Evolutionary conservation across 2,329 filamentous ascomycete species (phyloP).

Genomic region (Mycosphaerella arachidis): DNA sequence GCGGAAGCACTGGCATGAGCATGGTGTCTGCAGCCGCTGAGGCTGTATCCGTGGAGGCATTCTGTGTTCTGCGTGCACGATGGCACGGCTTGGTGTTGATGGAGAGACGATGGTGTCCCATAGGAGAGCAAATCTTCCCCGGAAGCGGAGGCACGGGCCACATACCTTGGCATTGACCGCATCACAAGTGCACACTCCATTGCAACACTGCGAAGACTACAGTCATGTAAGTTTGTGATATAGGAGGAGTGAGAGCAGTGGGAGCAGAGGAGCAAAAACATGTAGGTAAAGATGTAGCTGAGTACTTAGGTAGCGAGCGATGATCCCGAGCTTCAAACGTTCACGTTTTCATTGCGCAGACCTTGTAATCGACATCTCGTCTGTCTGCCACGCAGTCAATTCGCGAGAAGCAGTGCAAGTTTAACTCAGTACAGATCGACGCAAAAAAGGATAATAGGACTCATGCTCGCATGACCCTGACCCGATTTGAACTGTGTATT

Average conservation of each 20-base stretch:
- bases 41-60: conserved; percentile 31
- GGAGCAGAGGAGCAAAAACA: not conserved
- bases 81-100: not conserved
- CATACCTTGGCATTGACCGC: not conserved
- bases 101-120: not conserved
- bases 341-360: no score
- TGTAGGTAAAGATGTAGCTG: not conserved
- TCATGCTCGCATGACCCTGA: not conserved
- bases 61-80: conserved; percentile 1
- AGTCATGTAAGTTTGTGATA: no score
- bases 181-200: not conserved
- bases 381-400: no score
- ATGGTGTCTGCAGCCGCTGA: conserved; percentile 18
- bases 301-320: not conserved
- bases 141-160: not conserved
- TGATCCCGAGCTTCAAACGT: no score
- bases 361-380: no score
- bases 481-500: not conserved
- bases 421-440: no score
- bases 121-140: not conserved
- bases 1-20: conserved; percentile 26
- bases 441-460: not conserved
- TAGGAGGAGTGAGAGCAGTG: not conserved
- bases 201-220: not conserved
- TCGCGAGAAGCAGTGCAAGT: no score